Base-by-base conservation (phyloP, 306 rosid genomes). In the Acacia confusa region DNA sequence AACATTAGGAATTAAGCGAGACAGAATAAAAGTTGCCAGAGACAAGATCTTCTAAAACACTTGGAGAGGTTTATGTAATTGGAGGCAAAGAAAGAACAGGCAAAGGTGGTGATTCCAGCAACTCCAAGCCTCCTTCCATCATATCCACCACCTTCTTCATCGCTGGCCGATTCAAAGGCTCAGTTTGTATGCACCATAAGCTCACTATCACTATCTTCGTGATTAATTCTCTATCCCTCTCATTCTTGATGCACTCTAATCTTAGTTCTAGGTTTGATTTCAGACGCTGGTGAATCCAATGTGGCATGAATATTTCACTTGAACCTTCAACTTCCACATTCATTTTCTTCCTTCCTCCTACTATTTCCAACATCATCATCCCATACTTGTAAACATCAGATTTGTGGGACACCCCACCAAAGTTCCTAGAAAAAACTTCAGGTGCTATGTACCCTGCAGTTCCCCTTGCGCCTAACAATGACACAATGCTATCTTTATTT, bases 381-480 rank as follows among this genome's bases (percentile, higher is more conserved):
- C 83, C 88, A 1, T 57, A 81, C 7, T 78, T 85, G 0, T 82
- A 85, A 0, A 81, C 85, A 81, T 85, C 81, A 0, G 81, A 81
- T 12, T 85, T 85, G 24, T 85, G 88, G 0, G 85, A 81, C 0
- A 85, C 71, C 1, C 19, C 65, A 2, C 85, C 83, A 68, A 85
- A 78, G 3, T 68, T 78, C 36, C 78, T 81, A 11, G 81, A 47
- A 66, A 76, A 76, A 1, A 76, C 41, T 36, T 76, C 71, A 16
- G 60, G 79, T 1, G 79, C 83, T 47, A 82, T 85, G 11, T 82
- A 85, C 3, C 88, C 83, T 2, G 12, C 73, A 8, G 88, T 85
- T 1, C 88, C 88, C 30, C 88, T 81, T 0, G 83, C 75, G 1
- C 55, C 28, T 43, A 47, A 1, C 55, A 78, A 72, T 0, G 88